Percentiles rank a stretch among this genome's conserved stretches.
Conservation (phyloP, 495 filamentous ascomycete species). For the Talaromyces adpressus region DNA sequence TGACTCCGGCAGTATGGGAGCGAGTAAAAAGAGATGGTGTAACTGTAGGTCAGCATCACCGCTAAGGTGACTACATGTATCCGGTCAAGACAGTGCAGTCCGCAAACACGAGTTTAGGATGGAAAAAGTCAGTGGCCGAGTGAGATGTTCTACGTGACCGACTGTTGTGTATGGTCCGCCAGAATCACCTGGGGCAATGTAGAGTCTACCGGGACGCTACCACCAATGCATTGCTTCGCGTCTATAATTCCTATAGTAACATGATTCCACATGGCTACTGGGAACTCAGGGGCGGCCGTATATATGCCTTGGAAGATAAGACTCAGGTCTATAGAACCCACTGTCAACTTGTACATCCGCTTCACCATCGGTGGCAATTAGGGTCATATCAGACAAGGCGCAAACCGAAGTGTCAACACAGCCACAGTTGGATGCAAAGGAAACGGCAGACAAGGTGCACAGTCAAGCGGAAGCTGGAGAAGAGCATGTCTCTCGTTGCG, state of each 20-base stretch:
- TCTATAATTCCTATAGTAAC: not conserved
- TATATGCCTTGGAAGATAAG: not conserved
- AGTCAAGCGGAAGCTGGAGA: not conserved
- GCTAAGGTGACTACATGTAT: no score
- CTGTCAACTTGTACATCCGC: not conserved
- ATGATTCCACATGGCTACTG: not conserved
- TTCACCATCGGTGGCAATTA: not conserved
- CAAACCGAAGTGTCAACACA: not conserved
- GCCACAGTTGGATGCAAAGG: not conserved
- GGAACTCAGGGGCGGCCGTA: not conserved
- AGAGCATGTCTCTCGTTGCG: not conserved
- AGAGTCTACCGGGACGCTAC: not conserved
- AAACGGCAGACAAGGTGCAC: not conserved
- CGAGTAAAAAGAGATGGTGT: no score
- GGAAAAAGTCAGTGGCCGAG: not conserved
- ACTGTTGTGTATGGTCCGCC: not conserved
- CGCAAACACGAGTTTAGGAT: not conserved
- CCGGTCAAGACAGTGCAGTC: not conserved
- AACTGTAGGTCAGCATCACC: no score
- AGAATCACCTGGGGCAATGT: not conserved
- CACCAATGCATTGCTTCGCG: not conserved
- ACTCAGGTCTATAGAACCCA: not conserved
- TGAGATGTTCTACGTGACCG: not conserved
- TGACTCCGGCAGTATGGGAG: no score
- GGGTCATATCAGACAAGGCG: not conserved